Evolutionary conservation across 2,329 filamentous ascomycete species (phyloP), one percentile per base, ranked within the genome.

Genomic region (Herpomyces periplanetae): DNA sequence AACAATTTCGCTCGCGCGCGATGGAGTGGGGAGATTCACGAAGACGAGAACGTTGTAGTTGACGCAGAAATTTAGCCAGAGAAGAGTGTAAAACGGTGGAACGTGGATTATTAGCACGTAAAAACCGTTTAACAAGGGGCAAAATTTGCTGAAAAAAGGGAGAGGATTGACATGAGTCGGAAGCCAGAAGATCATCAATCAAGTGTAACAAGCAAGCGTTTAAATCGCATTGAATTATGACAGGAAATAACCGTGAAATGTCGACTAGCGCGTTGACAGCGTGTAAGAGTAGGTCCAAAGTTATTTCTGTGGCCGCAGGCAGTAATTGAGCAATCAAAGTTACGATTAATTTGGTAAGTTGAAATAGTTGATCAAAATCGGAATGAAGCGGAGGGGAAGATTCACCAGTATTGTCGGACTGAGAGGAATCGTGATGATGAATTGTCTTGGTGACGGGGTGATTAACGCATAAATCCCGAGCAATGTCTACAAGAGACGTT

Each of bases 321-420:
- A 96, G 45, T 15, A 88, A 44, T 1, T 73, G 69, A 1, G 71
- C 64, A 11, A 96, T 47, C 2, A 91, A 75, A 5, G 96, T 47
- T 8, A 91, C 75, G 26, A 91, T 88, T 33, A 88, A 87, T 26
- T 80, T 56, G 0, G 80, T 96, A 17, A 96, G 47, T 38, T 96
- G 80, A 31, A 96, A 96, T 1, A 96, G 49, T 38, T 96, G 80
- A 33, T 96, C 80, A 25, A 96, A 87, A 33, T 96, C 80, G 31
- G 96, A 80, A 0, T 69, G 85, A 5, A 96, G 44, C 34, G 80
- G 63, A 8, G 60, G 59, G 20, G 71, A 64, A 4, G 35, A 38
- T 13, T 33, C 31, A 7, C 36, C 24, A n/a, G 28, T 26, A 15
- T 31, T 36, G 18, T n/a, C 3, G 12, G 5, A 9, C n/a, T 11